A percentile compares a stretch with the other conserved stretches of the same genome.
phyloP scores from a whole-genome alignment of 495 filamentous ascomycete genomes.

The Jackrogersella minutella region DNA sequence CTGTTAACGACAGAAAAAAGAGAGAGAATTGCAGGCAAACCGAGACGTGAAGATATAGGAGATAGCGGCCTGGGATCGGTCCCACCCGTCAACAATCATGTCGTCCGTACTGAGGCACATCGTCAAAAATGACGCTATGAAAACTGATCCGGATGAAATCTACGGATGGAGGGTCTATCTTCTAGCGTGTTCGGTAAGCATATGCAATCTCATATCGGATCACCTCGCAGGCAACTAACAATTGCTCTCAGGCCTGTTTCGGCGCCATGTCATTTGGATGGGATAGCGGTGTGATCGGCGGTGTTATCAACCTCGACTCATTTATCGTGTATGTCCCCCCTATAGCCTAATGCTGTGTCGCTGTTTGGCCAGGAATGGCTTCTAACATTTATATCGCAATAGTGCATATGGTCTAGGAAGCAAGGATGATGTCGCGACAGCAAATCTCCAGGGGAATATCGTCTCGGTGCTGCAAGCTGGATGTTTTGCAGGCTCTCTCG shows the following conservation, averaged over 20 bases:
- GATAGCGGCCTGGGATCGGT: constrained; percentile 19
- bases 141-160: constrained; percentile 74
- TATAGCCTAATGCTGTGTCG: background rate
- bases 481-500: constrained; percentile 70
- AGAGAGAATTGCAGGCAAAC: background rate
- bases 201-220: background rate
- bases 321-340: constrained; percentile 43
- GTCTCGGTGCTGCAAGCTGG: constrained; percentile 73
- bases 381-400: constrained; percentile 39
- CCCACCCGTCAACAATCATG: constrained; percentile 32
- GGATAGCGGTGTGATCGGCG: constrained; percentile 71
- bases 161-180: constrained; percentile 80
- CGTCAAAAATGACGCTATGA: constrained; percentile 83
- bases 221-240: constrained; percentile 2
- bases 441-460: constrained; percentile 57
- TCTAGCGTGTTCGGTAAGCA: constrained; percentile 70
- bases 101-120: constrained; percentile 65
- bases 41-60: constrained; percentile 5
- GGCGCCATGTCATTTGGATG: constrained; percentile 79
- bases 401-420: constrained; percentile 50
- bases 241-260: constrained; percentile 66
- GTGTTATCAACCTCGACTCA: constrained; percentile 63
- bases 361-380: constrained; percentile 48
- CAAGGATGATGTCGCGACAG: constrained; percentile 37
- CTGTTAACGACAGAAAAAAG: constrained; percentile 8